A percentile compares a stretch with the other conserved stretches of the same genome.
Conservation (phyloP, 495 filamentous ascomycete species). For the Hypomontagnella submonticulosa region DNA sequence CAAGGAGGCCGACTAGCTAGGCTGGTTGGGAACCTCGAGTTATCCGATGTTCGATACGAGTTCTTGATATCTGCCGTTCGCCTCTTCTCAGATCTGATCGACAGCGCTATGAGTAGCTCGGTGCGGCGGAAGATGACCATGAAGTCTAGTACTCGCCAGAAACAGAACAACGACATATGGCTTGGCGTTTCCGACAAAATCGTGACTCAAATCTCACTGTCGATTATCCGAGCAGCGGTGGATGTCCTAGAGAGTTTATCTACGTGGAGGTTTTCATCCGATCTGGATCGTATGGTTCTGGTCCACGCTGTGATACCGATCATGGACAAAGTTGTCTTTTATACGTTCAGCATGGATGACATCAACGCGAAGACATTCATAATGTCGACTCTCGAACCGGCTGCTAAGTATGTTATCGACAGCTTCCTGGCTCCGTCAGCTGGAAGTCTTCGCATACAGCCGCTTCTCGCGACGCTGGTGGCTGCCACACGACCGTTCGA, state of each 20-base stretch:
- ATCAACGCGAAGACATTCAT: conserved; percentile 66
- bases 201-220: conserved; percentile 75
- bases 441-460: conserved; percentile 77
- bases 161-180: conserved; percentile 65
- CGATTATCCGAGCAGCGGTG: conserved; percentile 75
- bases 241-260: conserved; percentile 84
- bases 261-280: conserved; percentile 81
- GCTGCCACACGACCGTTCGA: conserved; percentile 73
- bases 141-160: conserved; percentile 63
- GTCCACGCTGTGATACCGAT: conserved; percentile 67
- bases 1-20: conserved; percentile 77
- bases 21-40: conserved; percentile 79
- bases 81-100: conserved; percentile 78
- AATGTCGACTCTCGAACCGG: conserved; percentile 67
- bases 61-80: conserved; percentile 77
- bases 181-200: conserved; percentile 80
- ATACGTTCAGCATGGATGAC: conserved; percentile 78
- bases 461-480: conserved; percentile 75
- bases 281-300: conserved; percentile 69
- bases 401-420: conserved; percentile 79
- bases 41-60: conserved; percentile 77
- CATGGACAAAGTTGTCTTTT: conserved; percentile 77
- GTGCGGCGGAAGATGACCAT: conserved; percentile 74
- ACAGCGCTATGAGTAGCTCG: conserved; percentile 77
- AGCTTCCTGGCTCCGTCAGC: conserved; percentile 76